Evolutionary conservation across 1,284 basidiomycete genomes (phyloP).

Genomic region (Neolentinus lepideus): DNA sequence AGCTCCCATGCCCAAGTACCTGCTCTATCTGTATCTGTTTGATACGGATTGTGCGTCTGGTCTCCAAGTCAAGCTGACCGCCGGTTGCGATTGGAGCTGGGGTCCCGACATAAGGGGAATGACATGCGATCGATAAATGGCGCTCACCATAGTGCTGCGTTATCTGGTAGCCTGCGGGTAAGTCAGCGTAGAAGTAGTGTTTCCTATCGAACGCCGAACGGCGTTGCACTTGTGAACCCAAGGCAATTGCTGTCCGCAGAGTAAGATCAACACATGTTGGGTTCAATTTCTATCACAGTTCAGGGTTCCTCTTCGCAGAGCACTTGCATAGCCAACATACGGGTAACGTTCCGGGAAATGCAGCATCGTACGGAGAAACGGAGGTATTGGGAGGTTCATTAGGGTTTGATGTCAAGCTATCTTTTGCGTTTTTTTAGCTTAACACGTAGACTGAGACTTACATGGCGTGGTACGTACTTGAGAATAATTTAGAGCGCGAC

Average conservation of each 20-base stretch:
- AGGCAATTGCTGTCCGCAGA: slow-evolving; percentile 76
- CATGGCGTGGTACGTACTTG: slow-evolving; percentile 41
- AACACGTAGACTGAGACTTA: slow-evolving; percentile 13
- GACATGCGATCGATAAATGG: neutral
- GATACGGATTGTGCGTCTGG: slow-evolving; percentile 59
- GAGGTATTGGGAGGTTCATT: slow-evolving; percentile 61
- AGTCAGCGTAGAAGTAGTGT: slow-evolving; percentile 97
- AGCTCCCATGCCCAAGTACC: slow-evolving; percentile 33
- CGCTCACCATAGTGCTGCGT: slow-evolving; percentile 85
- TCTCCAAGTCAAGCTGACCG: slow-evolving; percentile 54
- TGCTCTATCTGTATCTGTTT: slow-evolving; percentile 96
- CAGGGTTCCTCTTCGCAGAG: neutral
- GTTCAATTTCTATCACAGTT: slow-evolving; percentile 58
- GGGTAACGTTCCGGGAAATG: slow-evolving; percentile 90
- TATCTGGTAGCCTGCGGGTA: slow-evolving; percentile 94
- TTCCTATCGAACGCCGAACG: slow-evolving; percentile 93
- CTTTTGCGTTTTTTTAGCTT: slow-evolving; percentile 24
- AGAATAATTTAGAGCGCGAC: slow-evolving; percentile 86
- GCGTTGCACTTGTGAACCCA: slow-evolving; percentile 65
- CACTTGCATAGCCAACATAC: slow-evolving; percentile 36
- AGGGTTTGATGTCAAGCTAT: slow-evolving; percentile 41
- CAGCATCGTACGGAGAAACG: slow-evolving; percentile 83
- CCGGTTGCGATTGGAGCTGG: slow-evolving; percentile 74
- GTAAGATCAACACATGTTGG: slow-evolving; percentile 77
- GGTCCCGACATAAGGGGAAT: neutral